Conservation (phyloP, 2,329 filamentous ascomycete genomes). For the Ceratocystis cubensis region DNA sequence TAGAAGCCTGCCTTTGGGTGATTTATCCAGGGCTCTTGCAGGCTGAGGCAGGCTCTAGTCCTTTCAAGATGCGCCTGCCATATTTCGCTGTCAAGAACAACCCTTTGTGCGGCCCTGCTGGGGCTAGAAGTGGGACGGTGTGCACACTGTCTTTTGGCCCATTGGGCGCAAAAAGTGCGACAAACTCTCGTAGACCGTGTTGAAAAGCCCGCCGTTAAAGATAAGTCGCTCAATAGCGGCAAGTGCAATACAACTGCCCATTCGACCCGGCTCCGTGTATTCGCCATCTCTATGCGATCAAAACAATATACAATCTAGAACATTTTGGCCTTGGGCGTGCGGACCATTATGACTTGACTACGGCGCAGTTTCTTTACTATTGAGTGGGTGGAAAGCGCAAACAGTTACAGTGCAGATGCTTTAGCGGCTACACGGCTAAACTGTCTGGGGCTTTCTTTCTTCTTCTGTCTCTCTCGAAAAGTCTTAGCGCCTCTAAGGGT, state of each 20-base stretch:
- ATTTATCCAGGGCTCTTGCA: background rate
- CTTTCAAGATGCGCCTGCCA: conserved; percentile 16
- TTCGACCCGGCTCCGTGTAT: background rate
- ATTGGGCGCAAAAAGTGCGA: conserved; percentile 22
- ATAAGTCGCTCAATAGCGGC: background rate
- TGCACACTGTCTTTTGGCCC: conserved; percentile 19
- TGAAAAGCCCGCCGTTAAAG: background rate
- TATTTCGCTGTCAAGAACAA: conserved; percentile 13
- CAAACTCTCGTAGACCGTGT: conserved; percentile 5
- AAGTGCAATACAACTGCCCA: background rate
- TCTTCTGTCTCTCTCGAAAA: background rate
- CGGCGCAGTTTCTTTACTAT: conserved; percentile 12
- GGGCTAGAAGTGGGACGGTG: conserved; percentile 17
- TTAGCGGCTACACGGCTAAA: conserved; percentile 5
- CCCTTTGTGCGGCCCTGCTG: conserved; percentile 19
- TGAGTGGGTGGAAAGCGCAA: conserved; percentile 8
- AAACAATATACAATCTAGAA: conserved; percentile 2
- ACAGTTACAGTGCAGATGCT: background rate
- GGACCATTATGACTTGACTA: background rate
- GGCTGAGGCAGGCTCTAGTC: background rate
- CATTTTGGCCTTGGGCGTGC: background rate
- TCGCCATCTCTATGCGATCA: conserved; percentile 15
- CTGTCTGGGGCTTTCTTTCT: background rate
- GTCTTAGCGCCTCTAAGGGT: conserved; percentile 3
- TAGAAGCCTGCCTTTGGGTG: background rate